phyloP scores from a whole-genome alignment of 2,329 filamentous ascomycete genomes.

The Venturia aucupariae region DNA sequence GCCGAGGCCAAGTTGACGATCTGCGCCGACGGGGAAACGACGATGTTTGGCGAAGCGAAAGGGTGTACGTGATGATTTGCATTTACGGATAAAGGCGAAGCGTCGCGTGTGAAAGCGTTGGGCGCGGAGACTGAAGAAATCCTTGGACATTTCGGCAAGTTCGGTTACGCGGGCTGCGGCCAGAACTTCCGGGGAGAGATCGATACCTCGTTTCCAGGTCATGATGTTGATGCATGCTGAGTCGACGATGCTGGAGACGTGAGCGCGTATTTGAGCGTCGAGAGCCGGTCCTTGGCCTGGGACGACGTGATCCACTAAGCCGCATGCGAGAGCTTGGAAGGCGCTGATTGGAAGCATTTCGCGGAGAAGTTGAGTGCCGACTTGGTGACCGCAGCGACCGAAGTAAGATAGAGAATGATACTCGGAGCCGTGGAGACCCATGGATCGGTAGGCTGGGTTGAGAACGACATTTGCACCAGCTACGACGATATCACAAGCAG shows the following conservation, averaged over 20 bases:
- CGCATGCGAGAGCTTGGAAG: constrained; percentile 29
- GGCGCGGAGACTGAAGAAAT: constrained; percentile 34
- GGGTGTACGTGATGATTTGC: constrained; percentile 29
- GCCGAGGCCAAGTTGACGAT: constrained; percentile 21
- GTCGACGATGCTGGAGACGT: constrained; percentile 26
- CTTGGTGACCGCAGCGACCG: constrained; percentile 28
- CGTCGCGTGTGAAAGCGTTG: constrained; percentile 31
- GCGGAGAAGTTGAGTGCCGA: constrained; percentile 25
- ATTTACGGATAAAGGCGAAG: constrained; percentile 33
- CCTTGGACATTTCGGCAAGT: constrained; percentile 34
- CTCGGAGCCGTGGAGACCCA: constrained; percentile 31
- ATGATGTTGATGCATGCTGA: constrained; percentile 1
- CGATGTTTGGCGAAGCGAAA: constrained; percentile 33
- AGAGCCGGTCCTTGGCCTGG: constrained; percentile 26
- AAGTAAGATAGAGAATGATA: constrained; percentile 34
- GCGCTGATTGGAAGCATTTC: constrained; percentile 33
- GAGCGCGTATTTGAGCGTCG: constrained; percentile 28
- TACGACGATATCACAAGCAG: constrained; percentile 28
- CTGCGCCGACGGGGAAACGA: constrained; percentile 16
- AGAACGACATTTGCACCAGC: constrained; percentile 31
- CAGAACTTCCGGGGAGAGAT: constrained; percentile 26
- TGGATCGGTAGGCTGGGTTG: constrained; percentile 34
- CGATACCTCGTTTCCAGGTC: constrained; percentile 29
- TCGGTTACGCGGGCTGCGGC: constrained; percentile 28
- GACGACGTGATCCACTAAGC: constrained; percentile 33